A percentile compares a stretch with the other conserved stretches of the same genome.
Conservation (phyloP, 2,329 filamentous ascomycete species). For the Didymella glomerata region DNA sequence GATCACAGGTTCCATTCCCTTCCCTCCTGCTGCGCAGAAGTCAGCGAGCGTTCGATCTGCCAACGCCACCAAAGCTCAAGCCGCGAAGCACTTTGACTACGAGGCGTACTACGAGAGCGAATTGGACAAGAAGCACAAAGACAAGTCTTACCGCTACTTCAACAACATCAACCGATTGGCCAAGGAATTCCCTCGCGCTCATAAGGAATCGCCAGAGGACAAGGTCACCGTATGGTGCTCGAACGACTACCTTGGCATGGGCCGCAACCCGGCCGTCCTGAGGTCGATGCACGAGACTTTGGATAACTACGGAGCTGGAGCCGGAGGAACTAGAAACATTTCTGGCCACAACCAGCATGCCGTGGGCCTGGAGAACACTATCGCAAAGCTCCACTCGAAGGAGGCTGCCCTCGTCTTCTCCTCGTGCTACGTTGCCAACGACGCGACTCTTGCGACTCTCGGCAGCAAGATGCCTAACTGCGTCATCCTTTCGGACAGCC, state of each 20-base stretch:
- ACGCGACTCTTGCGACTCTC: constrained; percentile 94
- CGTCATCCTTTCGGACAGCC: constrained; percentile 94
- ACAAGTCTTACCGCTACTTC: constrained; percentile 99
- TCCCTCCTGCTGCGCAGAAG: constrained; percentile 41
- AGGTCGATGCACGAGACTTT: constrained; percentile 93
- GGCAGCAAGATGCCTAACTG: constrained; percentile 96
- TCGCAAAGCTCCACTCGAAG: constrained; percentile 90
- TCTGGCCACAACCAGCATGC: constrained; percentile 98
- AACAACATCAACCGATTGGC: constrained; percentile 99
- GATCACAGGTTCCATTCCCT: constrained; percentile 39
- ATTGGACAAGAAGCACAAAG: constrained; percentile 98
- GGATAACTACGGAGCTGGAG: constrained; percentile 92
- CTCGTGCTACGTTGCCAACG: constrained; percentile 98
- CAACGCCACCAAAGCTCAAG: constrained; percentile 55
- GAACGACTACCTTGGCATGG: constrained; percentile 99
- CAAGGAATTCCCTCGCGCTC: constrained; percentile 93
- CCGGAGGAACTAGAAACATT: constrained; percentile 95
- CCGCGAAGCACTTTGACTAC: constrained; percentile 80
- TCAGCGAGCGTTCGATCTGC: constrained; percentile 31
- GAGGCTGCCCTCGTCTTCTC: constrained; percentile 93
- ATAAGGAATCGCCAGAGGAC: constrained; percentile 84
- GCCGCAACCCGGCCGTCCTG: constrained; percentile 85
- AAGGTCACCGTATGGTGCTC: constrained; percentile 98
- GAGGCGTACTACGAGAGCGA: constrained; percentile 87
- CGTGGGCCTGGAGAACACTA: constrained; percentile 78